Evolutionary conservation across 2,329 filamentous ascomycete species (phyloP).

Genomic region (Fusarium pininemorale): DNA sequence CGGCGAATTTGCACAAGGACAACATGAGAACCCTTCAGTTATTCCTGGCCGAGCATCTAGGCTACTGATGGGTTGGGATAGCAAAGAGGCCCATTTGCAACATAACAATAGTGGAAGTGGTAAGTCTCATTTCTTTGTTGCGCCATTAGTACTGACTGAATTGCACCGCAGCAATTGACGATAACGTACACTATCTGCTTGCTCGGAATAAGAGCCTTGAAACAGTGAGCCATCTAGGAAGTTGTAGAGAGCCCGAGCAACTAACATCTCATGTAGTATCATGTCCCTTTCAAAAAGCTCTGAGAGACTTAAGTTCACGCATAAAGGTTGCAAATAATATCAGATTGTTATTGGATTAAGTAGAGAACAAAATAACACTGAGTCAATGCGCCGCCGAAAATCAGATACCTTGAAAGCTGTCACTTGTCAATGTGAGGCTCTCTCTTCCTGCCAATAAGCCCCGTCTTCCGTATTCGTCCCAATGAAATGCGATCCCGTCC

Average conservation of each 20-base stretch:
- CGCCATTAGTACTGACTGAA: not conserved
- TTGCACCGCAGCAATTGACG: slow-evolving; percentile 45
- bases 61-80: slow-evolving; percentile 53
- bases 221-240: slow-evolving; percentile 42
- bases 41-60: slow-evolving; percentile 45
- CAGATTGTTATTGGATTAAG: slow-evolving; percentile 24
- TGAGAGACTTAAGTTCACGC: not conserved
- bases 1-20: slow-evolving; percentile 47
- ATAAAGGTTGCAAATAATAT: not conserved
- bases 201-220: slow-evolving; percentile 44
- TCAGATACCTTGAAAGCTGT: slow-evolving; percentile 33
- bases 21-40: slow-evolving; percentile 40
- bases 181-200: slow-evolving; percentile 48
- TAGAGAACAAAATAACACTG: slow-evolving; percentile 35
- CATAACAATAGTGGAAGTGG: slow-evolving; percentile 46
- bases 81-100: slow-evolving; percentile 49
- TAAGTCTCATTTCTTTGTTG: slow-evolving; percentile 23
- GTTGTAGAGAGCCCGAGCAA: not conserved
- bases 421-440: slow-evolving; percentile 27
- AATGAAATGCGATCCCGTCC: slow-evolving; percentile 45
- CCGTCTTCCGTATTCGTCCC: slow-evolving; percentile 38
- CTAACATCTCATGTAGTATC: slow-evolving; percentile 39
- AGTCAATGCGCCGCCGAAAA: slow-evolving; percentile 41
- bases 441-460: slow-evolving; percentile 35
- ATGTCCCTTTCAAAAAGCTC: slow-evolving; percentile 38